Evolutionary conservation across 805 yeast genomes (phyloP), one percentile per base, ranked within the genome.

Genomic region (Candida nemodendra): DNA sequence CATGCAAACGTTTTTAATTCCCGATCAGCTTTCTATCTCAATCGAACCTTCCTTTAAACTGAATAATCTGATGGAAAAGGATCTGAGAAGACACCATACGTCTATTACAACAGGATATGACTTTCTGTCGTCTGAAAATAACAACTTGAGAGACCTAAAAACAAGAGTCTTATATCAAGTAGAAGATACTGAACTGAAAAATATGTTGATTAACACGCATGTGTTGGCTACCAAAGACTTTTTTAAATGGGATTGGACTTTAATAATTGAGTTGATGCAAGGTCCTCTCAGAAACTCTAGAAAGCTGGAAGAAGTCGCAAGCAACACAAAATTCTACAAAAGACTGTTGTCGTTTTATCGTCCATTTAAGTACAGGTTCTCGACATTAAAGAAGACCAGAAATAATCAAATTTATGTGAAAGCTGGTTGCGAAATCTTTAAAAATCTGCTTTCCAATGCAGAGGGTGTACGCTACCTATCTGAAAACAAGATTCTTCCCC

Each of bases 281-380:
- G 96, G 96, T 0, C 96, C 97, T 0, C 61, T 93, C n/a, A 61
- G 76, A 41, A 81, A 78, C 51, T 81, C 85, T 0, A 76, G 69
- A 46, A 68, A 87, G 33, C 69, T 93, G 29, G 95, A 88, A 22
- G 98, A 91, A 39, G 67, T 84, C 1, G 70, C 79, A 24, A 79
- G 74, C 50, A 81, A 83, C 2, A 88, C 97, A 1, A 91, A 90
- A 53, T 87, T 93, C 52, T 71, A 90, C 56, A 90, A 91, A 55
- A 66, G 96, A 39, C 58, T 93, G 18, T 59, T 90, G 50, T 85
- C 95, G 2, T 93, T 91, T 57, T 91, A 80, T 57, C 70, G 98
- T 37, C 99, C 99, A 0, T 84, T 90, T 65, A 90, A 95, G 61
- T 79, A 81, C 51, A 68, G 96, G 38, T 91, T 89, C 59, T 69